A percentile compares a stretch with the other conserved stretches of the same genome.
These are phyloP conservation scores for Eimeria tenella DNA, from an alignment of 169 alveolate genomes.

Conservation along the genomic window DNA sequence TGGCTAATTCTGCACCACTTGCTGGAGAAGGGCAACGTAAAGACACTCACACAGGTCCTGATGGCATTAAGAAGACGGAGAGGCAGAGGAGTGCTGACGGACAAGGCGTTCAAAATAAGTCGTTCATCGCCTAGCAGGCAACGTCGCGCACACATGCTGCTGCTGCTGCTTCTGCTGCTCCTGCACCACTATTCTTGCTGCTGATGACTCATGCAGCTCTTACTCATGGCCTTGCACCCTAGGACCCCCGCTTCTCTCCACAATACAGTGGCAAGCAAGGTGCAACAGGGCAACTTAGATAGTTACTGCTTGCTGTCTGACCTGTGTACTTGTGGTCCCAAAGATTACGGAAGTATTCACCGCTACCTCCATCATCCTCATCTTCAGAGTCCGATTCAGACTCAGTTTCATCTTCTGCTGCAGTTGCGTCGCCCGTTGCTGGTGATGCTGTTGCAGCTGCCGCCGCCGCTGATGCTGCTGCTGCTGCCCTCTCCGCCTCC, in stretches of 20 bases:
- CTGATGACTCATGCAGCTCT: neutral
- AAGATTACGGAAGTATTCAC: neutral
- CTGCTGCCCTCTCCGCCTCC: neutral
- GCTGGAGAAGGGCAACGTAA: neutral
- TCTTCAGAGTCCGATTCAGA: neutral
- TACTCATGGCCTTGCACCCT: too few relatives aligned
- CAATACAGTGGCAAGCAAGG: too few relatives aligned
- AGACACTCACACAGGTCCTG: neutral
- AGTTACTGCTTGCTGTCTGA: neutral
- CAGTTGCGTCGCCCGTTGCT: neutral
- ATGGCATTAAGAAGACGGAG: neutral
- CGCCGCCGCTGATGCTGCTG: neutral
- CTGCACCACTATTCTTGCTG: neutral
- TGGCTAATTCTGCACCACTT: neutral
- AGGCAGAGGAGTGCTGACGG: conserved; percentile 4
- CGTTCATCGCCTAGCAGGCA: neutral
- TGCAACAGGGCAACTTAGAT: too few relatives aligned
- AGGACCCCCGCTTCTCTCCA: too few relatives aligned
- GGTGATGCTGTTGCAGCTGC: neutral
- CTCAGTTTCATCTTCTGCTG: neutral
- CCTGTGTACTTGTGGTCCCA: conserved; percentile 33
- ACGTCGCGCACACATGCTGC: neutral
- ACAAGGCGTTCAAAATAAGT: neutral
- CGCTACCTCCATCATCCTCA: conserved; percentile 11
- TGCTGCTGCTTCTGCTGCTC: neutral